These are phyloP conservation scores for Hypoxylon sp. DNA, from an alignment of 2,329 filamentous ascomycete genomes.

Conservation along the genomic window DNA sequence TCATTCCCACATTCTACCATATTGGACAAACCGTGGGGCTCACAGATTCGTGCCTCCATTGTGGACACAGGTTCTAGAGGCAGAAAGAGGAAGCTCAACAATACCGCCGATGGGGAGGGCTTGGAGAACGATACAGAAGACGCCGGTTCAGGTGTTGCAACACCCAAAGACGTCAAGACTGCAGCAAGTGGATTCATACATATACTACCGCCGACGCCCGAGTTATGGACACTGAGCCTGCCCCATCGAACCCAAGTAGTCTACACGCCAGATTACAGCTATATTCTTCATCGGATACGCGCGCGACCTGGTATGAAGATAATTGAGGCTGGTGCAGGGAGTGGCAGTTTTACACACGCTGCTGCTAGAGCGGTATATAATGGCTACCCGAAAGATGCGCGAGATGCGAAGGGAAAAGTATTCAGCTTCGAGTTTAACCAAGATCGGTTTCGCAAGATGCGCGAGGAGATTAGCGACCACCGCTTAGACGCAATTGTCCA, in stretches of 20 bases:
- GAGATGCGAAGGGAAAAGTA: slow-evolving; percentile 72
- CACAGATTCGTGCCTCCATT: slow-evolving; percentile 87
- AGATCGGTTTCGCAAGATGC: slow-evolving; percentile 76
- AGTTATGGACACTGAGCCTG: slow-evolving; percentile 83
- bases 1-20: slow-evolving; percentile 87
- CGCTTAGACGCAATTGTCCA: slow-evolving; percentile 74
- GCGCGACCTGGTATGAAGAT: slow-evolving; percentile 78
- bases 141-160: slow-evolving; percentile 28
- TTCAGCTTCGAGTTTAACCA: slow-evolving; percentile 88
- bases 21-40: slow-evolving; percentile 86
- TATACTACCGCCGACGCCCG: slow-evolving; percentile 81
- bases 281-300: slow-evolving; percentile 80
- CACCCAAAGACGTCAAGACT: slow-evolving; percentile 58
- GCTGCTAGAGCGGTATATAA: slow-evolving; percentile 81
- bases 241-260: slow-evolving; percentile 89
- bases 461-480: slow-evolving; percentile 76
- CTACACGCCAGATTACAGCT: slow-evolving; percentile 89
- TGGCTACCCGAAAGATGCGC: slow-evolving; percentile 67
- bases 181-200: slow-evolving; percentile 80
- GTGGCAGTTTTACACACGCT: slow-evolving; percentile 86
- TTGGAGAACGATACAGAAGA: slow-evolving; percentile 54
- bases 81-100: slow-evolving; percentile 71
- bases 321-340: slow-evolving; percentile 85
- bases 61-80: slow-evolving; percentile 94
- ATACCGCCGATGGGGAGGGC: slow-evolving; percentile 59